Base-by-base conservation (phyloP, 352 stramenopile species). In the Bremia lactucae region DNA sequence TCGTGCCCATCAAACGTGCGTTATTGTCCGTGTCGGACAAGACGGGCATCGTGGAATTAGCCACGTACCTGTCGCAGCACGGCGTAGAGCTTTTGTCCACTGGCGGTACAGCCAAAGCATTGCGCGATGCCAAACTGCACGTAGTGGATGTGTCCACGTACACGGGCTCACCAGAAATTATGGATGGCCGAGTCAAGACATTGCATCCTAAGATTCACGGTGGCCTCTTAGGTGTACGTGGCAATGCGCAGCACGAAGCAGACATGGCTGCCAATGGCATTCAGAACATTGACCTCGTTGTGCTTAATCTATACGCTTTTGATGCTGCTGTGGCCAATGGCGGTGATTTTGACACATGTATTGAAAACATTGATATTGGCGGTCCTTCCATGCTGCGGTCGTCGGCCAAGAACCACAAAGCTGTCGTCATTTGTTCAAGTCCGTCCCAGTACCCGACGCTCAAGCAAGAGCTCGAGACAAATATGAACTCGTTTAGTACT, bases 301-400 rank as follows among this genome's bases (percentile, higher is more conserved):
- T 99, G 49, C 74, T 99, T 34, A 99, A 99, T 68, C 68, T 99
- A 21, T 99, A 99, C 71, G 94, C 96, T 11, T 99, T 99, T 58
- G 95, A 99, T 59, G 78, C 83, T 3, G 98, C 96, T 3, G 96
- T 99, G 11, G 84, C 88, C 13, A 82, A 68, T 22, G 78, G 76
- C 28, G 65, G 79, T 16, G 75, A 89, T 49, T 99, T 99, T 59
- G 95, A 97, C 60, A 97, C 95, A 54, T 99, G 96, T 77, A 97
- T 99, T 58, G 96, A 99, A 67, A 99, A 99, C 77, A 98, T 99
- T 61, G 96, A 99, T 65, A 99, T 99, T 70, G 96, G 96, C 33
- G 96, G 96, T 9, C 96, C 96, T 14, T 97, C 84, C 38, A 99
- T 99, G 96, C 73, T 99, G 24, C 90, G 96, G 36, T 98, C 93